Evolutionary conservation across 140 eudicot genomes (phyloP).

Genomic region (Stevia rebaudiana): DNA sequence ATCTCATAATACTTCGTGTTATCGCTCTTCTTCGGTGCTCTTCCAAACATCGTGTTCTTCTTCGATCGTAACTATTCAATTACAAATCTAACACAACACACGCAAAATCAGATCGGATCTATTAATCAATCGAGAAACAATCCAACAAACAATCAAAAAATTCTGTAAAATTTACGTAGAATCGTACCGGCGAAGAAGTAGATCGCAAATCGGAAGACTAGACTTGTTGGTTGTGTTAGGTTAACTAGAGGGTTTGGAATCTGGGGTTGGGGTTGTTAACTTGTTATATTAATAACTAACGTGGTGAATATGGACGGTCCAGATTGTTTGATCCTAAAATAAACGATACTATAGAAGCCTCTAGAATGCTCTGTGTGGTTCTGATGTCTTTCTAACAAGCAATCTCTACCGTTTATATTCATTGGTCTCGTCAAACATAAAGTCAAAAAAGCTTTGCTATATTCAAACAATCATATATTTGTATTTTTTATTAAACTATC

Average conservation of each 20-base stretch:
- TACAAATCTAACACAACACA: constrained; percentile 12
- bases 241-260: constrained; percentile 8
- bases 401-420: background rate
- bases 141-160: background rate
- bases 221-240: background rate
- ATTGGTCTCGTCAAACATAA: background rate
- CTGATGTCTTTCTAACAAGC: background rate
- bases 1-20: constrained; percentile 46
- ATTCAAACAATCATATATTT: too few relatives aligned
- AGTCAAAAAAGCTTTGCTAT: too few relatives aligned
- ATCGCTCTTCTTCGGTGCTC: constrained; percentile 51
- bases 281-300: background rate
- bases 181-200: constrained; percentile 12
- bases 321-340: background rate
- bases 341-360: constrained; percentile 1
- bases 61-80: constrained; percentile 1
- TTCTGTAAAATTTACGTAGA: background rate
- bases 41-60: constrained; percentile 40
- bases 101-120: background rate
- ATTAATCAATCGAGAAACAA: background rate
- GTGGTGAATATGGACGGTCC: constrained; percentile 8
- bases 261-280: background rate
- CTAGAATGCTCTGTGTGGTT: constrained; percentile 9
- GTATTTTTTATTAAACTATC: too few relatives aligned
- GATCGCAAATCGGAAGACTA: constrained; percentile 3